Evolutionary conservation across 345 rosid species (phyloP).

Genomic region (Conringia planisiliqua): DNA sequence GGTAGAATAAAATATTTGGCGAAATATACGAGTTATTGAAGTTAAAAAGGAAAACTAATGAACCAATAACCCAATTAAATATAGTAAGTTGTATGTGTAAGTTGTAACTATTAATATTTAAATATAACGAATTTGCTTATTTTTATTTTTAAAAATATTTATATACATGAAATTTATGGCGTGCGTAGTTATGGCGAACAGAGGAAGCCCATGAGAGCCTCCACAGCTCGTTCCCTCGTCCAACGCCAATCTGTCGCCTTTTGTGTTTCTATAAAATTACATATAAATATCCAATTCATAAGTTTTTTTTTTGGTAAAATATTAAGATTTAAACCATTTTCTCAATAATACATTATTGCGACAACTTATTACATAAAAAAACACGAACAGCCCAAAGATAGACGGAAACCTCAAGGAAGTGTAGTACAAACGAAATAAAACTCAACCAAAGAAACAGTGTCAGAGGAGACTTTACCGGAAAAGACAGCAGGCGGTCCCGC

Average conservation of each 20-base stretch:
- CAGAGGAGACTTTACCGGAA: no score
- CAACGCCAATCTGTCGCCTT: conserved; percentile 53
- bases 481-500: no score
- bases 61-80: background rate
- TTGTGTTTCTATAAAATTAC: background rate
- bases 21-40: no score
- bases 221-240: conserved; percentile 37
- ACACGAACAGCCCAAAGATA: no score
- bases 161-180: background rate
- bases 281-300: background rate
- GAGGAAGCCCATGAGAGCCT: conserved; percentile 50
- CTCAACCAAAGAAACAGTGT: no score
- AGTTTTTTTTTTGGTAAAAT: no score
- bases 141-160: background rate
- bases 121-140: background rate
- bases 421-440: no score
- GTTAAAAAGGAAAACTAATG: background rate
- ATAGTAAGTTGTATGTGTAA: background rate
- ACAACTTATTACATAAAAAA: no score
- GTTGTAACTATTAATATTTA: background rate
- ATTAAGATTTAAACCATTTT: no score
- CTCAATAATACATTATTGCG: no score
- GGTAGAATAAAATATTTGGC: background rate
- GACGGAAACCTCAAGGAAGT: no score
- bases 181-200: conserved; percentile 33